Conservation (phyloP, 176 grass and related monocot species). For the Tuctoria greenei region DNA sequence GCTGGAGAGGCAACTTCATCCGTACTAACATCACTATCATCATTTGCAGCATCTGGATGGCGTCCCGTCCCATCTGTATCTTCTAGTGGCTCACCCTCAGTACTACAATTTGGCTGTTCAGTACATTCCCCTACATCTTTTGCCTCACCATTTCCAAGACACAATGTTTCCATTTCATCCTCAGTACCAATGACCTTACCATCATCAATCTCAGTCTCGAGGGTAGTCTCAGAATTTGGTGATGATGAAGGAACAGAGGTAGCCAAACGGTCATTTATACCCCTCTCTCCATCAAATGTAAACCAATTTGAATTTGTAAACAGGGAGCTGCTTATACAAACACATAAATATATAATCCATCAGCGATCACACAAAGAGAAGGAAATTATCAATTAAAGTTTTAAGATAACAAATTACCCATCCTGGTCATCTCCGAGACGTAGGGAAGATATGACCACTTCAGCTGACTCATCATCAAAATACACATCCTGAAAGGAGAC, state of each 20-base stretch:
- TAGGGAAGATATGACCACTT: conserved; percentile 94
- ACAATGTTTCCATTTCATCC: conserved; percentile 45
- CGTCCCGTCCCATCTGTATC: conserved; percentile 14
- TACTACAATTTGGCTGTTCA: conserved; percentile 35
- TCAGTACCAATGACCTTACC: conserved; percentile 37
- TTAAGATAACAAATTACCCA: conserved; percentile 50
- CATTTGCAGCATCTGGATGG: conserved; percentile 37
- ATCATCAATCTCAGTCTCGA: conserved; percentile 38
- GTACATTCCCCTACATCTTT: conserved; percentile 39
- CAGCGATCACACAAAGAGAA: conserved; percentile 7
- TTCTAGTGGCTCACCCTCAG: conserved; percentile 38
- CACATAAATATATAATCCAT: conserved; percentile 27
- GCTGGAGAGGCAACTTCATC: conserved; percentile 28
- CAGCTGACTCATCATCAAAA: conserved; percentile 93
- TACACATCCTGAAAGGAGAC: conserved; percentile 78
- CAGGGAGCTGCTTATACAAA: conserved; percentile 61
- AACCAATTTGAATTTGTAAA: conserved; percentile 99
- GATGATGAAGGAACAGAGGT: conserved; percentile 64
- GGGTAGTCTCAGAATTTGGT: conserved; percentile 49
- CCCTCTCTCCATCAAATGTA: conserved; percentile 92
- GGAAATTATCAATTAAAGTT: background rate
- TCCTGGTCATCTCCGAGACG: conserved; percentile 85
- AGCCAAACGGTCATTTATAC: conserved; percentile 52
- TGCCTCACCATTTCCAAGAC: conserved; percentile 47
- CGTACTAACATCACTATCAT: conserved; percentile 34